These are phyloP conservation scores for Penicillium sp. DNA, from an alignment of 2,329 filamentous ascomycete species.

Conservation along the genomic window DNA sequence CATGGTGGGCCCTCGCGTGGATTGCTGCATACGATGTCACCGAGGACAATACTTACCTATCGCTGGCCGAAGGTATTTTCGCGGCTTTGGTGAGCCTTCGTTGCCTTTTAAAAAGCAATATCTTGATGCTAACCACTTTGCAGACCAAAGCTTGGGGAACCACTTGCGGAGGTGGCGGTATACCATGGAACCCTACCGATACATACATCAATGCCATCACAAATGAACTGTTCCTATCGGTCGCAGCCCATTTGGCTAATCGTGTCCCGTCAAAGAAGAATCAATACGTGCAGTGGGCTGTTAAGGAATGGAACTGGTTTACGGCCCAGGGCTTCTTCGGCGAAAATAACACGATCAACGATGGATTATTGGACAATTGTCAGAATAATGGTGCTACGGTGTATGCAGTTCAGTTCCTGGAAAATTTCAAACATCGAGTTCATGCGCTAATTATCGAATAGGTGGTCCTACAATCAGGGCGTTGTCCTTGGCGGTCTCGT, in stretches of 20 bases:
- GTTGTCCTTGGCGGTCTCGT: conserved; percentile 63
- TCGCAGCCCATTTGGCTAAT: conserved; percentile 61
- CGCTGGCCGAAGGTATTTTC: conserved; percentile 56
- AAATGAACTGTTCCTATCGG: conserved; percentile 61
- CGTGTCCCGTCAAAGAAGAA: conserved; percentile 42
- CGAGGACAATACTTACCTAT: conserved; percentile 48
- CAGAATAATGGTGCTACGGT: conserved; percentile 49
- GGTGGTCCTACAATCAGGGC: conserved; percentile 65
- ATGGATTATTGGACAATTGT: conserved; percentile 57
- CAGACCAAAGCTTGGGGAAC: conserved; percentile 47
- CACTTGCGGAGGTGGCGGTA: conserved; percentile 49
- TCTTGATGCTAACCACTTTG: conserved; percentile 1
- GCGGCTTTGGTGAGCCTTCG: conserved; percentile 43
- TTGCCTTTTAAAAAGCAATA: not conserved
- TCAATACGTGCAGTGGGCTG: conserved; percentile 52
- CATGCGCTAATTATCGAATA: conserved; percentile 11
- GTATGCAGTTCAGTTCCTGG: conserved; percentile 15
- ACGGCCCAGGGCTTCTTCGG: conserved; percentile 53
- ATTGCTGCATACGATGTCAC: conserved; percentile 61
- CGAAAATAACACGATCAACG: conserved; percentile 55
- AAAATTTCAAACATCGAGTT: not conserved
- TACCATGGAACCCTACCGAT: conserved; percentile 54
- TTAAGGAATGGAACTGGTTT: conserved; percentile 58
- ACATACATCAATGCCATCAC: conserved; percentile 59
- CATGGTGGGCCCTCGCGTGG: conserved; percentile 60